Evolutionary conservation across 2,329 filamentous ascomycete species (phyloP).

Genomic region (Bipolaris cookei): DNA sequence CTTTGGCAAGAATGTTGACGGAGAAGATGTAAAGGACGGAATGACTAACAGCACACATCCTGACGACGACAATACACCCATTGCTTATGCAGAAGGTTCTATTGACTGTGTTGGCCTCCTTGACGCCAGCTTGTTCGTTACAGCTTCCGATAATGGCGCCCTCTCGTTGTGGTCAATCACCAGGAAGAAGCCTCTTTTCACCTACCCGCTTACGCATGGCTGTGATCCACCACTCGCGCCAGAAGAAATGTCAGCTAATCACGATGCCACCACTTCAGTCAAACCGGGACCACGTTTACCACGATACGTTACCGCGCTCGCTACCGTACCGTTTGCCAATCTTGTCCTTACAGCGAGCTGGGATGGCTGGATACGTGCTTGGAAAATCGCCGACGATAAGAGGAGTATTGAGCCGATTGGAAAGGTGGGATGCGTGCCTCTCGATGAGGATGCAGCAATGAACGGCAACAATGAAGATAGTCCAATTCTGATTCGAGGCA

Average conservation of each 20-base stretch:
- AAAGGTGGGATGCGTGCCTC: conserved; percentile 59
- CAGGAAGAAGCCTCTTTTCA: conserved; percentile 93
- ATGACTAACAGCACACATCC: conserved; percentile 47
- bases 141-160: conserved; percentile 88
- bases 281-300: conserved; percentile 65
- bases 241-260: conserved; percentile 70
- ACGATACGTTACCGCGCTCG: conserved; percentile 87
- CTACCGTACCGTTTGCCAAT: conserved; percentile 87
- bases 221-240: conserved; percentile 74
- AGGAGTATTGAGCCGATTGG: conserved; percentile 76
- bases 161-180: conserved; percentile 86
- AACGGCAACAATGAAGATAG: conserved; percentile 24
- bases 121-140: conserved; percentile 87
- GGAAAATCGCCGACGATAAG: conserved; percentile 78
- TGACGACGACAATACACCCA: conserved; percentile 49
- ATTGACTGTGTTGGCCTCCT: conserved; percentile 93
- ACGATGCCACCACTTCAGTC: conserved; percentile 61
- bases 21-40: conserved; percentile 56
- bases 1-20: conserved; percentile 41
- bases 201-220: conserved; percentile 81
- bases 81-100: conserved; percentile 72
- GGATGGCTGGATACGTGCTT: conserved; percentile 86
- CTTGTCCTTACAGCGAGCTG: conserved; percentile 90
- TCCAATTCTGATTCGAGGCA: conserved; percentile 64
- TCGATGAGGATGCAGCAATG: conserved; percentile 20